phyloP scores from a whole-genome alignment of 2,329 filamentous ascomycete genomes.

The Aureobasidium sp. region DNA sequence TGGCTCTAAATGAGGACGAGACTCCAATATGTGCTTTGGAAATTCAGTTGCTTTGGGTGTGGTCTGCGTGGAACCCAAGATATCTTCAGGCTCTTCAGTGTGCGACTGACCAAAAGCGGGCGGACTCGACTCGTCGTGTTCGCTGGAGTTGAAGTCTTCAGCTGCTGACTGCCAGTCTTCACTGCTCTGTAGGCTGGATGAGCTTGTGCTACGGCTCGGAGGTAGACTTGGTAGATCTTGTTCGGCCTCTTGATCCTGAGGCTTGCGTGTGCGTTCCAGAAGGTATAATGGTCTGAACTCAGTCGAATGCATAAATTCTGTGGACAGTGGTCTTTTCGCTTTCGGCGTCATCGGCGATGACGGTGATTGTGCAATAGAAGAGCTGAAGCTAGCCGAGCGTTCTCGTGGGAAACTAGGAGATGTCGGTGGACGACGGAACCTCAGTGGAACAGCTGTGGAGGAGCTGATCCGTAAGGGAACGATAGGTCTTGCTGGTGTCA shows the following conservation, averaged over 20 bases:
- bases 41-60: constrained; percentile 57
- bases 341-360: constrained; percentile 16
- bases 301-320: constrained; percentile 22
- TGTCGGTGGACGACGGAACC: constrained; percentile 25
- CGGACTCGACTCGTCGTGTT: constrained; percentile 19
- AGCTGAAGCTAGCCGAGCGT: constrained; percentile 25
- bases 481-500: constrained; percentile 16
- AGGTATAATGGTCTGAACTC: constrained; percentile 79
- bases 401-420: constrained; percentile 21
- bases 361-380: constrained; percentile 16
- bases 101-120: neutral
- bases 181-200: constrained; percentile 29
- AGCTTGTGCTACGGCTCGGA: constrained; percentile 35
- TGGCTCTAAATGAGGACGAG: constrained; percentile 19
- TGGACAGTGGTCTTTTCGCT: constrained; percentile 15
- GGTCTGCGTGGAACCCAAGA: constrained; percentile 54
- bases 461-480: constrained; percentile 19
- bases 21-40: constrained; percentile 21
- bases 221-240: constrained; percentile 44
- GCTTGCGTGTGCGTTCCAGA: constrained; percentile 55
- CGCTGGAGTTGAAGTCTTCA: constrained; percentile 25
- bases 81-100: constrained; percentile 28
- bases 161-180: constrained; percentile 39
- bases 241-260: constrained; percentile 25
- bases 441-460: constrained; percentile 27